These are phyloP conservation scores for Diaporthe ilicicola DNA, from an alignment of 2,329 filamentous ascomycete species.

Conservation along the genomic window DNA sequence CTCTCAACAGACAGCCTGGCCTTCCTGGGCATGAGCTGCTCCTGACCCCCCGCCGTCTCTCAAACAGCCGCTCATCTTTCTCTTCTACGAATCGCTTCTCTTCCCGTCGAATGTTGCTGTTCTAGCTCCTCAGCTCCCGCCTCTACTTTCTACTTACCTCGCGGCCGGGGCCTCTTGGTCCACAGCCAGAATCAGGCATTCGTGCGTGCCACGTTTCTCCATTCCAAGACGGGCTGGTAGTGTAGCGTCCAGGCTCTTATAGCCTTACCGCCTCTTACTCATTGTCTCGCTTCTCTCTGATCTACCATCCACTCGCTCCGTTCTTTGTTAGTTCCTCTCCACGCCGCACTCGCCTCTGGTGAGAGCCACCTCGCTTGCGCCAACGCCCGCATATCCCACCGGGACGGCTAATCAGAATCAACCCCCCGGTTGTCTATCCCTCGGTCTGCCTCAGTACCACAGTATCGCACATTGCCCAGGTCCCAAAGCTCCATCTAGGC, in stretches of 20 bases:
- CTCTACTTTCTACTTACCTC: not conserved
- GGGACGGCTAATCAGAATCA: not conserved
- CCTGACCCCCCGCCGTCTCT: constrained; percentile 9
- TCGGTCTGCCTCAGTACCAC: not conserved
- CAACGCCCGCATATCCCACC: constrained; percentile 6
- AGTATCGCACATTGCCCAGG: not conserved
- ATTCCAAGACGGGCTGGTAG: constrained; percentile 19
- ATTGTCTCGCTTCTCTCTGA: constrained; percentile 9
- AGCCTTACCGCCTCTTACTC: constrained; percentile 24
- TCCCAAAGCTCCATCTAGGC: not conserved
- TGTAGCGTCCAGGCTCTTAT: constrained; percentile 27
- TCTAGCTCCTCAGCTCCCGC: not conserved
- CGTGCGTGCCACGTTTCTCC: constrained; percentile 14
- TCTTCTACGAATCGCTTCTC: constrained; percentile 22
- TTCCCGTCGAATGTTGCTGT: constrained; percentile 4
- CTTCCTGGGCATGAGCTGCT: not conserved
- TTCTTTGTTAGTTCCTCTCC: not conserved
- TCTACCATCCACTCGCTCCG: not conserved
- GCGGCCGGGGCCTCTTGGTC: not conserved
- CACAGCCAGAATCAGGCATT: constrained; percentile 12
- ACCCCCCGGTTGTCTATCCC: not conserved
- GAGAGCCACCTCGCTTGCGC: constrained; percentile 15
- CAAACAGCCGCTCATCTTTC: constrained; percentile 8
- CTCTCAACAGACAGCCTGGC: not conserved
- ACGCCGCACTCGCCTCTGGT: not conserved